Evolutionary conservation across 306 rosid genomes (phyloP), one percentile per base, ranked within the genome.

Genomic region (Carpinus viminea): DNA sequence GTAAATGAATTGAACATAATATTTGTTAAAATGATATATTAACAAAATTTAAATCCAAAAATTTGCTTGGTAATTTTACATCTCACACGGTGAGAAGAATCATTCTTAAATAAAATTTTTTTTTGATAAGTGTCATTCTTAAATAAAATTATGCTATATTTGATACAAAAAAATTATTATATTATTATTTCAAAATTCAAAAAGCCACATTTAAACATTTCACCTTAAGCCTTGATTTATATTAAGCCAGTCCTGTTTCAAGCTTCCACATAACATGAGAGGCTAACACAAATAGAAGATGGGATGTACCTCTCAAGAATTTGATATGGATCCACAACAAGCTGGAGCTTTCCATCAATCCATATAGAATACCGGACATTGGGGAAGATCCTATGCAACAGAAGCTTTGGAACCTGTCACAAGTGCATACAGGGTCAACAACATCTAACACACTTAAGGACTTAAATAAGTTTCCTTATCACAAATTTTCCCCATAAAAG

Each of bases 331-430:
- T 95, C 99, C 70, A 48, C 87, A 73, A 85, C 89, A 68, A 95
- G 99, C 89, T 83, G 77, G 82, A 95, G 98, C 83, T 95, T 95
- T 77, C 98, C 99, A 83, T 95, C 99, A 78, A 93, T 89, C 99
- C 99, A 95, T 78, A 91, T 74, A 65, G 98, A 95, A 83, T 93
- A 95, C 80, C 93, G 85, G 60, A 89, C 84, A 77, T 91, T 93
- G 66, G 99, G 94, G 72, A 95, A 95, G 86, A 95, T 86, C 84
- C 99, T 93, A 84, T 95, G 99, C 83, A 95, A 81, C 59, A 95
- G 97, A 87, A 95, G 97, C 90, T 95, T 95, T n/a, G 98, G 97
- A 85, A 95, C 74, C 99, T 91, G 91, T 77, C 86, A 85, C 34
- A 81, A 78, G 68, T 50, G 68, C 18, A 64, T 21, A 53, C 31